Base-by-base conservation (phyloP, 2,329 filamentous ascomycete species). In the Neurospora sp. region DNA sequence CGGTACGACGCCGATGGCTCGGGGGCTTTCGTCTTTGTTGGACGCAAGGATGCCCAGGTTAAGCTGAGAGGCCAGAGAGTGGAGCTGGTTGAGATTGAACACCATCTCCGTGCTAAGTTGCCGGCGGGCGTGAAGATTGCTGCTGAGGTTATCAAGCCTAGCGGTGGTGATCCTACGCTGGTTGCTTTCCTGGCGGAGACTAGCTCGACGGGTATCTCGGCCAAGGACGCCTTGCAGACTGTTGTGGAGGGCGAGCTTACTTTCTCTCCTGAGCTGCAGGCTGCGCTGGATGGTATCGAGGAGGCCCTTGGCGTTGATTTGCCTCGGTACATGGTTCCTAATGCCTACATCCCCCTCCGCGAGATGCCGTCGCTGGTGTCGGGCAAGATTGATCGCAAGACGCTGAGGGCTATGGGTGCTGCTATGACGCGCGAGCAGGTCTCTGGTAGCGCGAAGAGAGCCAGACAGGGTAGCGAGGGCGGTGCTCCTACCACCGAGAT, bases 31-130 rank as follows among this genome's bases (percentile, higher is more conserved):
- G 74, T 78, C 0, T 85, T 81, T 58, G 70, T 86, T n/a, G 85
- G 85, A n/a, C 81, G 87, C 15, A 87, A 86, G 70, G 87, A 90
- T 72, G 81, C 81, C 0, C 87, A 89, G 74, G 81, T 89, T 52
- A 90, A 90, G 75, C 77, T 90, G 7, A 82, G 84, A 15, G 89
- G 89, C 10, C 88, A 84, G 70, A 78, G 87, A 38, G 80, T 88
- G 66, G 89, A 86, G 76, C 79, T 86, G 2, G 83, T 80, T n/a
- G 84, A 83, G 76, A 84, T 83, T 68, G 87, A 82, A 77, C 80
- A 79, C 71, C 80, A 79, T 70, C 72, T 77, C 28, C 69, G 69
- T 17, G 43, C 43, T 69, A 77, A 75, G 13, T 80, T 83, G 38
- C 80, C 82, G 10, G 69, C 76, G 0, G 79, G 77, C 10, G 79